Base-by-base conservation (phyloP, 176 grass and related monocot species). In the Triticum monococcum region DNA sequence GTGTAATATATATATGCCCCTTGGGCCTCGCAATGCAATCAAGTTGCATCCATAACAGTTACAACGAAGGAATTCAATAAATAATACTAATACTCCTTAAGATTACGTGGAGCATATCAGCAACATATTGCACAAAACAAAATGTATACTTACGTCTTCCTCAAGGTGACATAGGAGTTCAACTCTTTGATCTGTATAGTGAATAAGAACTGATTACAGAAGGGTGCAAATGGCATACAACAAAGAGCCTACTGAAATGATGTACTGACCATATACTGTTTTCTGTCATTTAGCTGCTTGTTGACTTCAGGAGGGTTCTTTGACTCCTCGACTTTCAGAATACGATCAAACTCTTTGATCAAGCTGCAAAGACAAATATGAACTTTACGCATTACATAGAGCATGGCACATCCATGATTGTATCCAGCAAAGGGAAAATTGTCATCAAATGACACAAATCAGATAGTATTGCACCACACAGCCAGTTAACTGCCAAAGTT, bases 111-210 rank as follows among this genome's bases (percentile, higher is more conserved):
- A 83, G 23, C 9, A 54, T 26, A 41, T 73, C 38, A 73, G 38
- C 37, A 25, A 76, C 50, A 22, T 59, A 56, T 59, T 46, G 37
- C 18, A 32, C 9, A 85, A 73, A 17, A 57, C 43, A 79, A 72
- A 65, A 74, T n/a, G 48, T 73, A 20, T 79, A 91, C 96, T 89
- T 92, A 98, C 96, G 93, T 98, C 87, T 98, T 98, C 79, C 96
- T 92, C 91, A 95, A 84, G 28, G 93, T 89, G 77, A 98, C 96
- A 88, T 95, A 98, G n/a, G 96, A 98, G 85, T 98, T 98, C 72
- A 98, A 88, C 88, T 98, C 96, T 88, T 94, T 98, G 84, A 98
- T 98, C 96, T 98, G 90, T 86, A 91, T 28, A 82, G 62, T 33
- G 41, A 25, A 74, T 16, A 77, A 75, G 59, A 86, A 57, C 88